Evolutionary conservation across 768 basidiomycete species (phyloP).

Genomic region (Postia placenta): DNA sequence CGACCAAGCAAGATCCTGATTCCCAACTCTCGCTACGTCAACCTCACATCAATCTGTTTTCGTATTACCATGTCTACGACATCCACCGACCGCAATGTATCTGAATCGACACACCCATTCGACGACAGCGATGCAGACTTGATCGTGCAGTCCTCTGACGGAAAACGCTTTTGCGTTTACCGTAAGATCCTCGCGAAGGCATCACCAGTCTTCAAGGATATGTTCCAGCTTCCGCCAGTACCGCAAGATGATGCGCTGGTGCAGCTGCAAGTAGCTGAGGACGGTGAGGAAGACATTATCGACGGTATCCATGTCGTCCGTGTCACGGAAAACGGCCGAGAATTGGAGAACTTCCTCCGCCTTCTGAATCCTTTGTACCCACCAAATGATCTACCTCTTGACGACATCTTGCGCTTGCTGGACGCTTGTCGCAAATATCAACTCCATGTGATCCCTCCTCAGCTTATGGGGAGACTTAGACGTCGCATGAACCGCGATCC

Average conservation of each 20-base stretch:
- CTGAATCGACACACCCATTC: too few species aligned
- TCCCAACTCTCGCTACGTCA: too few species aligned
- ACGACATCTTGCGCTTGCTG: constrained; percentile 4
- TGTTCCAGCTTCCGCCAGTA: constrained; percentile 21
- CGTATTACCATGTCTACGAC: too few species aligned
- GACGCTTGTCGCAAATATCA: constrained; percentile 19
- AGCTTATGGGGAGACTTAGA: neutral
- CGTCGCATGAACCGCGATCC: neutral
- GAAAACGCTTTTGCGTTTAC: constrained; percentile 37
- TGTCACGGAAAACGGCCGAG: constrained; percentile 12
- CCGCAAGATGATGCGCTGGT: neutral
- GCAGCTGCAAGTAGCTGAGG: neutral
- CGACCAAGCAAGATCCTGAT: too few species aligned
- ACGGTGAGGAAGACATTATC: neutral
- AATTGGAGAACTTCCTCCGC: constrained; percentile 8
- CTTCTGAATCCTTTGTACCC: constrained; percentile 10
- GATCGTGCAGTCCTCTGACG: constrained; percentile 36
- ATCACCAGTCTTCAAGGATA: constrained; percentile 33
- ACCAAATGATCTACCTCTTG: neutral
- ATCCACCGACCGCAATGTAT: too few species aligned
- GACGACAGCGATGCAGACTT: constrained; percentile 36
- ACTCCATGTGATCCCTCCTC: constrained; percentile 7
- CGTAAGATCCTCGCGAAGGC: constrained; percentile 35
- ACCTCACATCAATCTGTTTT: too few species aligned
- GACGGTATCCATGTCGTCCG: constrained; percentile 3